Evolutionary conservation across 129 eudicot species (phyloP).

Genomic region (Solidago caesia): DNA sequence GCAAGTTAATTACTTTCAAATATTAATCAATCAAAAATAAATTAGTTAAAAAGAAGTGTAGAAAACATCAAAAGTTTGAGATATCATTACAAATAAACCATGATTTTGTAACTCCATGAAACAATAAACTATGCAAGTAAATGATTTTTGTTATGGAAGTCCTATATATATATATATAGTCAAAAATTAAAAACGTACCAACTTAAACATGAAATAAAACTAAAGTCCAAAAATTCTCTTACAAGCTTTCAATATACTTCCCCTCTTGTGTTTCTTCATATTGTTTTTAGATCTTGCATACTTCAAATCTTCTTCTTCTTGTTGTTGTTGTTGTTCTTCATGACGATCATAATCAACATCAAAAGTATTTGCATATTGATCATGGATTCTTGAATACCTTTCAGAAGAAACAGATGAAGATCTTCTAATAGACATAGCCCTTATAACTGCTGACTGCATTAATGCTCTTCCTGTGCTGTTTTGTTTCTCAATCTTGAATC

Average conservation of each 20-base stretch:
- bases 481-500: conserved; percentile 44
- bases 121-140: neutral
- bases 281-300: conserved; percentile 35
- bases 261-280: conserved; percentile 31
- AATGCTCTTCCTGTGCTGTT: conserved; percentile 41
- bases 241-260: conserved; percentile 53
- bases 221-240: conserved; percentile 64
- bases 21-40: neutral
- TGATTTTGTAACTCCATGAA: neutral
- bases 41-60: too few relatives aligned
- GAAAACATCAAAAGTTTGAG: neutral
- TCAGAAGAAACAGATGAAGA: conserved; percentile 79
- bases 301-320: conserved; percentile 13
- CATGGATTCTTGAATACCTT: conserved; percentile 68
- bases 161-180: neutral
- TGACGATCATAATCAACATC: conserved; percentile 22
- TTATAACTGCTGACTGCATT: conserved; percentile 37
- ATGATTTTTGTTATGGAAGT: neutral
- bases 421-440: conserved; percentile 63
- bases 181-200: too few relatives aligned
- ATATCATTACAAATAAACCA: neutral
- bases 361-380: conserved; percentile 42
- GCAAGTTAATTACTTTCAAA: neutral
- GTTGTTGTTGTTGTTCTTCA: neutral
- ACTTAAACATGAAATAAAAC: neutral